Conservation (phyloP, 345 rosid species). For the Syzygium aqueum region DNA sequence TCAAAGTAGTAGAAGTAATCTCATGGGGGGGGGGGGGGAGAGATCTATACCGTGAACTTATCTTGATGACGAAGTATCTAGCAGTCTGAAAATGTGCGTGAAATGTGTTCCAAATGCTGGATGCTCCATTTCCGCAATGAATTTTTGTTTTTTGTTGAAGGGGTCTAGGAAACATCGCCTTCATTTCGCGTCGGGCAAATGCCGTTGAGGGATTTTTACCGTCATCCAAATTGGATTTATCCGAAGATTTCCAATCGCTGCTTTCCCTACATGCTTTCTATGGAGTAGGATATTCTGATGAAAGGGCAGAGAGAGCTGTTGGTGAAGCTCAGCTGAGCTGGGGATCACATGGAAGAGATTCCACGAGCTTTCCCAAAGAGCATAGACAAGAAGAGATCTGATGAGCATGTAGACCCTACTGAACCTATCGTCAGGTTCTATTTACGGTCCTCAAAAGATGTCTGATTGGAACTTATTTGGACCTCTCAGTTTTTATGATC, state of each 20-base stretch:
- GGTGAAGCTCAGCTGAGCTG: neutral
- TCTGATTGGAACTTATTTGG: neutral
- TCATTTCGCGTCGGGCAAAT: neutral
- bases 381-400: neutral
- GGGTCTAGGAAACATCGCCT: neutral
- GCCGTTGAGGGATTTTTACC: neutral
- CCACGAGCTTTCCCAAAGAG: neutral
- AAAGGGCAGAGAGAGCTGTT: neutral
- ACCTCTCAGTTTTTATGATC: neutral
- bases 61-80: neutral
- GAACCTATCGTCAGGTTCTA: neutral
- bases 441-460: neutral
- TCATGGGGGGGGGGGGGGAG: neutral
- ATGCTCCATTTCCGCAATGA: neutral
- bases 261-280: neutral
- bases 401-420: neutral
- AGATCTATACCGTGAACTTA: no score
- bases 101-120: neutral
- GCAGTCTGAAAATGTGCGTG: neutral
- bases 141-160: neutral
- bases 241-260: neutral
- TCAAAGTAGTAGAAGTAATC: neutral
- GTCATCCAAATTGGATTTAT: neutral
- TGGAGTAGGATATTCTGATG: neutral
- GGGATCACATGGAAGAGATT: neutral